Evolutionary conservation across 805 yeast species (phyloP).

Genomic region (Ascoidea tarda): DNA sequence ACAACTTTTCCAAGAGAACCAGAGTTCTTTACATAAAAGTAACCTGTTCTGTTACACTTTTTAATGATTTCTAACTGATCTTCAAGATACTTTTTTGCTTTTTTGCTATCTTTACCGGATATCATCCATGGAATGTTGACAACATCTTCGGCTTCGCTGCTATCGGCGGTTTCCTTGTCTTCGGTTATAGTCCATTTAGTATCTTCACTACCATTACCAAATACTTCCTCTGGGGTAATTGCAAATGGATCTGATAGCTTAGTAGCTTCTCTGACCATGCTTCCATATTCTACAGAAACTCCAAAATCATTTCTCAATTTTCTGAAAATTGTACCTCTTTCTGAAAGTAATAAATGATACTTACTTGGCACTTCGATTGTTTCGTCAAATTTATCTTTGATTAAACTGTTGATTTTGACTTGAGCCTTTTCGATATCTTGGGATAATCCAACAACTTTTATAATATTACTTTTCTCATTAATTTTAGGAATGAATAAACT

Average conservation of each 20-base stretch:
- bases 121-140: constrained; percentile 51
- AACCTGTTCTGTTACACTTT: constrained; percentile 36
- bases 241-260: constrained; percentile 28
- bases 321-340: constrained; percentile 50
- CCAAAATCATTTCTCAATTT: constrained; percentile 34
- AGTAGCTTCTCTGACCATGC: constrained; percentile 31
- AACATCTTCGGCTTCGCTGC: constrained; percentile 10
- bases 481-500: constrained; percentile 52
- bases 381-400: constrained; percentile 40
- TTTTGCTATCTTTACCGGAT: constrained; percentile 35
- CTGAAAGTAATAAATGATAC: constrained; percentile 47
- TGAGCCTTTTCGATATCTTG: constrained; percentile 52
- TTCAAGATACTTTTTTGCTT: constrained; percentile 38
- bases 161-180: constrained; percentile 15
- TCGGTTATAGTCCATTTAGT: constrained; percentile 33
- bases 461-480: constrained; percentile 31
- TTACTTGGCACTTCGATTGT: constrained; percentile 42
- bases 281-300: constrained; percentile 49
- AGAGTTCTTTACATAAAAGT: constrained; percentile 43
- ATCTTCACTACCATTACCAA: constrained; percentile 23
- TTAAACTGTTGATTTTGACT: constrained; percentile 37
- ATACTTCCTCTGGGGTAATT: constrained; percentile 33
- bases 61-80: constrained; percentile 32
- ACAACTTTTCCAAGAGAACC: constrained; percentile 45
- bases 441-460: constrained; percentile 51